phyloP scores from a whole-genome alignment of 78 protist genomes.

The Emiliania huxleyi region DNA sequence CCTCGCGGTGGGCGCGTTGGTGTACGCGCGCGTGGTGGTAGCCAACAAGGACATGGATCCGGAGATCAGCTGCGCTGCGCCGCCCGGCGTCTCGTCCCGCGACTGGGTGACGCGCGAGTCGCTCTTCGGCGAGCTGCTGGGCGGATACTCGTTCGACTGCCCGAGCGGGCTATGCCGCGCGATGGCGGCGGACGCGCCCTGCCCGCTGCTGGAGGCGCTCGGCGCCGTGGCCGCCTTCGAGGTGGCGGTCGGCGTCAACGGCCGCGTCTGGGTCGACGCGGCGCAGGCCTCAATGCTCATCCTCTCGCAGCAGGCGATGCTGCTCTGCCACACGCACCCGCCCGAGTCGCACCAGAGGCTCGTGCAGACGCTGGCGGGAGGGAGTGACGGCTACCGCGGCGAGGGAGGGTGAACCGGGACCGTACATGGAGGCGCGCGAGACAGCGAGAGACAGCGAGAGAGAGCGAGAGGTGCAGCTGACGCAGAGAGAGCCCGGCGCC shows the following conservation, averaged over 20 bases:
- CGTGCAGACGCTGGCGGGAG: background rate
- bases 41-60: conserved; percentile 83
- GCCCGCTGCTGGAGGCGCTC: conserved; percentile 52
- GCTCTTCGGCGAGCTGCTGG: conserved; percentile 67
- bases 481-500: too few relatives aligned
- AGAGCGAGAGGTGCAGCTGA: too few relatives aligned
- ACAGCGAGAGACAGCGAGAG: too few relatives aligned
- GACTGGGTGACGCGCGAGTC: conserved; percentile 23
- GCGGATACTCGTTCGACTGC: conserved; percentile 59
- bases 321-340: background rate
- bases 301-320: conserved; percentile 8
- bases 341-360: background rate
- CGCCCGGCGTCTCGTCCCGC: conserved; percentile 50
- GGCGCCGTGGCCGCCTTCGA: conserved; percentile 68
- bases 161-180: background rate
- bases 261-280: conserved; percentile 77
- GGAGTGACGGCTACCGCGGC: too few relatives aligned
- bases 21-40: conserved; percentile 65
- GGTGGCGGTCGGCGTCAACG: conserved; percentile 76
- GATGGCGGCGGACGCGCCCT: conserved; percentile 26
- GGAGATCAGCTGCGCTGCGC: conserved; percentile 62
- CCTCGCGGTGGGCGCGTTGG: conserved; percentile 56
- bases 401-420: too few relatives aligned
- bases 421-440: too few relatives aligned
- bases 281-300: background rate